Evolutionary conservation across 2,329 filamentous ascomycete genomes (phyloP), one percentile per base, ranked within the genome.

Genomic region (Fusarium longipes): DNA sequence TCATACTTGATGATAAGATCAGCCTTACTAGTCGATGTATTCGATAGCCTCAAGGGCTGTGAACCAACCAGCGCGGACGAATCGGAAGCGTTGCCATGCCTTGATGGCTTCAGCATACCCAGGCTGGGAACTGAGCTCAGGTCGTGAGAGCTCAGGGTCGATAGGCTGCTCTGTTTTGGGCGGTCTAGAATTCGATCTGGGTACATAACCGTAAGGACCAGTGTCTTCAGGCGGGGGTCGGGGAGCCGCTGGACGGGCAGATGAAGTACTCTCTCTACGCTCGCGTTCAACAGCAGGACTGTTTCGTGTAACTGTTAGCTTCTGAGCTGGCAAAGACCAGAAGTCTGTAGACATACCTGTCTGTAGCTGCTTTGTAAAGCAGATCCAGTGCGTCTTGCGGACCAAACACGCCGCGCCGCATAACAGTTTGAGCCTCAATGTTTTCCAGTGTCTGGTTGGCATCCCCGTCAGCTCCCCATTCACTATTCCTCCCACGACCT

Each of bases 41-140:
- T 91, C 89, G 77, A 98, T 94, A 22, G 93, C 95, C 79, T 99
- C 96, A 68, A 92, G 89, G 1, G 95, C 92, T 0, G 93, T 97
- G 77, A 99, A 96, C 95, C 95, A 98, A 11, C 96, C 96, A 10
- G 93, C 93, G 53, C 93, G 89, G n/a, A 98, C 95, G 76, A 98
- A 98, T 40, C 94, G 90, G 77, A 97, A 94, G 66, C 93, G 86
- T 3, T 90, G 89, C 96, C 96, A 99, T n/a, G 93, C 91, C 73
- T 88, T 89, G 61, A 97, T 81, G 1, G 94, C 94, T 58, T 91
- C 87, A 39, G 86, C 81, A 70, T 89, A 89, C 49, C 88, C 84
- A 29, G 84, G 81, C 64, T 87, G 82, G 48, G 80, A 70, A 64
- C 82, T 77, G 64, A 82, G 71, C 57, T 82, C 79, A 38, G 82